Evolutionary conservation across 2,329 filamentous ascomycete species (phyloP), one percentile per base, ranked within the genome.

Genomic region (Ceratocystis colombiana): DNA sequence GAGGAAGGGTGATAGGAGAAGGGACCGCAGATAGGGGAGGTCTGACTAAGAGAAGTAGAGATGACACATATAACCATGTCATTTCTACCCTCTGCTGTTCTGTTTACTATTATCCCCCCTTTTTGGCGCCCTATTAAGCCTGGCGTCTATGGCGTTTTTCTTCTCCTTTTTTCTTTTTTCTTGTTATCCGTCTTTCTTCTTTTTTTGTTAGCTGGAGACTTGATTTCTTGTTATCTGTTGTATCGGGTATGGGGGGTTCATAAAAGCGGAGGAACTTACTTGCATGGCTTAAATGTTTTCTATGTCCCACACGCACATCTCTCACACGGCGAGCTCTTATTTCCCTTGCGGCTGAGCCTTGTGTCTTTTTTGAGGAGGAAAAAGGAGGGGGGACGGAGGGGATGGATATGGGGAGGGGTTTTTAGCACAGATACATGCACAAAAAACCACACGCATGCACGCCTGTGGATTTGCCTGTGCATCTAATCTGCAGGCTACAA

Each of bases 1-100:
- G 3, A 33, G 61, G 50, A 67, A 67, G 63, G 63, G 66, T n/a
- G 66, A 67, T 6, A 65, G 62, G 22, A 67, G 63, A 67, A 48
- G 63, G 17, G 66, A 65, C 12, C 66, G 63, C 44, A 57, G 63
- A 25, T 67, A 41, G 50, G 12, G 33, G 7, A 25, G 8, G 8
- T 3, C 20, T 53, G 25, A 25, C 48, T 12, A 53, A 15, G 20
- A 25, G 48, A 41, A 41, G 48, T 10, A 20, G 20, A 48, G 3
- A 25, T 53, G 22, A 5, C 25, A 12, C 15, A 25, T 5, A 25
- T 5, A 10, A 5, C 20, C 22, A 53, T 53, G 48, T 53, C 48
- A 25, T 25, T 53, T 28, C 6, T 53, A 41, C 20, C 2, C 48
- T 25, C 48, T 41, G 48, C 48, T 10, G 10, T 28, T 10, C 20